These are phyloP conservation scores for Entoloma clypeatum DNA, from an alignment of 1,284 basidiomycete genomes.

Conservation along the genomic window DNA sequence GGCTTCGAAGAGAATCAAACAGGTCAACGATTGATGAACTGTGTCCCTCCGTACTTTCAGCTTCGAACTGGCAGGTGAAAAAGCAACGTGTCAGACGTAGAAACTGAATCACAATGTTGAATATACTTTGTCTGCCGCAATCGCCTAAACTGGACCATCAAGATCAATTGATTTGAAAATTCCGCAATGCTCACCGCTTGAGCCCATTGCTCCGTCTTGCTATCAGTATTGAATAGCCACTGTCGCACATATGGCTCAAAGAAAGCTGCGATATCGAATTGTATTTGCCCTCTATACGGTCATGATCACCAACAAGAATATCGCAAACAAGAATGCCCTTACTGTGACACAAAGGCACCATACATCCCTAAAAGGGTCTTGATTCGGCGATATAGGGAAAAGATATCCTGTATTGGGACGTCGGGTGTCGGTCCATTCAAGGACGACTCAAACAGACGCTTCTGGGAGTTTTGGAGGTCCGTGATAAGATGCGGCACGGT, in stretches of 20 bases:
- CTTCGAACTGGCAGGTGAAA: slow-evolving; percentile 70
- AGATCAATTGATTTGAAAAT: not conserved
- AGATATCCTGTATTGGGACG: slow-evolving; percentile 85
- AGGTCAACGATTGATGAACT: slow-evolving; percentile 96
- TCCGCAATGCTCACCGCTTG: slow-evolving; percentile 60
- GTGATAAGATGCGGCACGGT: slow-evolving; percentile 71
- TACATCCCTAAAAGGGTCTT: slow-evolving; percentile 76
- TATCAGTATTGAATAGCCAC: slow-evolving; percentile 89
- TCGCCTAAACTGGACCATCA: slow-evolving; percentile 49
- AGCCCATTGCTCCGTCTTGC: slow-evolving; percentile 93
- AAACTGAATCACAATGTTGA: no score
- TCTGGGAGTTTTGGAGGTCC: slow-evolving; percentile 73
- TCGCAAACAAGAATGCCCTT: slow-evolving; percentile 25
- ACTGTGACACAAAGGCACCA: slow-evolving; percentile 78
- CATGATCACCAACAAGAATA: slow-evolving; percentile 4
- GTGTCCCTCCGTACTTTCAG: slow-evolving; percentile 80
- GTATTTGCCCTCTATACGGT: slow-evolving; percentile 44
- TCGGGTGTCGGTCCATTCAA: slow-evolving; percentile 77
- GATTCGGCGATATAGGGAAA: slow-evolving; percentile 77
- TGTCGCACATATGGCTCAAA: slow-evolving; percentile 88
- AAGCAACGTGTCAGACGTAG: no score
- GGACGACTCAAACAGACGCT: slow-evolving; percentile 70
- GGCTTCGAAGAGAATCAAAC: slow-evolving; percentile 91
- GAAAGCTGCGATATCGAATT: slow-evolving; percentile 70
- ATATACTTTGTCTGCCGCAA: slow-evolving; percentile 86